Conservation (phyloP, 495 filamentous ascomycete species). For the Penicillium ochrochloron region DNA sequence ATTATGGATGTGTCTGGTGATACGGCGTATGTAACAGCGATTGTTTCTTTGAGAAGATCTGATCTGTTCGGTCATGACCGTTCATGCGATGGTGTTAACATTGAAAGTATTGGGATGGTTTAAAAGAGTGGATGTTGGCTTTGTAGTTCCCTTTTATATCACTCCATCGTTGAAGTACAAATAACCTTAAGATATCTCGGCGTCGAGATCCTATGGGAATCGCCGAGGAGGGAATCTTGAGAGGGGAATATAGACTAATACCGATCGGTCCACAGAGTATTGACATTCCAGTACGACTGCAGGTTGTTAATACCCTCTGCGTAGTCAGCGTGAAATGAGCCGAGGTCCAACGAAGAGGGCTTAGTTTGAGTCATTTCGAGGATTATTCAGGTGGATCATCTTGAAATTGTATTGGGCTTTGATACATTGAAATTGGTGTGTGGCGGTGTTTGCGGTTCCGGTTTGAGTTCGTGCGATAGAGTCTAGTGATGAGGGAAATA, state of each 20-base stretch:
- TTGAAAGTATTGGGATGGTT: background rate
- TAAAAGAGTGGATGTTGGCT: slow-evolving; percentile 5
- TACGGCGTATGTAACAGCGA: background rate
- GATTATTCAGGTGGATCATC: slow-evolving; percentile 13
- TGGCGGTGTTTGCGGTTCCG: slow-evolving; percentile 12
- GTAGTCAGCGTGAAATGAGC: slow-evolving; percentile 23
- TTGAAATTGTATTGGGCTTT: slow-evolving; percentile 11
- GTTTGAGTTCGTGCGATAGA: slow-evolving; percentile 16
- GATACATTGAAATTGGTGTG: slow-evolving; percentile 6
- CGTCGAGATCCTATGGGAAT: slow-evolving; percentile 20
- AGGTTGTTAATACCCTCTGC: background rate
- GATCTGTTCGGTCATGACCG: background rate
- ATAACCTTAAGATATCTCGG: slow-evolving; percentile 19
- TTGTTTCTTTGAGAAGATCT: background rate
- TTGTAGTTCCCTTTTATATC: slow-evolving; percentile 4
- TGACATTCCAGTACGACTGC: background rate
- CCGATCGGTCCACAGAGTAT: background rate
- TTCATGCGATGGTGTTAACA: background rate
- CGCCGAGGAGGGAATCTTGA: slow-evolving; percentile 11
- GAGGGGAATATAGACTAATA: background rate
- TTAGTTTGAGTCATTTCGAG: slow-evolving; percentile 29
- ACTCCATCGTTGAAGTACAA: slow-evolving; percentile 8
- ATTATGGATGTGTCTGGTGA: background rate
- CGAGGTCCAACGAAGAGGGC: slow-evolving; percentile 35
- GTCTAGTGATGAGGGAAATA: background rate